A percentile compares a stretch with the other conserved stretches of the same genome.
These are phyloP conservation scores for Fusarium buharicum DNA, from an alignment of 2,329 filamentous ascomycete species.

Conservation along the genomic window DNA sequence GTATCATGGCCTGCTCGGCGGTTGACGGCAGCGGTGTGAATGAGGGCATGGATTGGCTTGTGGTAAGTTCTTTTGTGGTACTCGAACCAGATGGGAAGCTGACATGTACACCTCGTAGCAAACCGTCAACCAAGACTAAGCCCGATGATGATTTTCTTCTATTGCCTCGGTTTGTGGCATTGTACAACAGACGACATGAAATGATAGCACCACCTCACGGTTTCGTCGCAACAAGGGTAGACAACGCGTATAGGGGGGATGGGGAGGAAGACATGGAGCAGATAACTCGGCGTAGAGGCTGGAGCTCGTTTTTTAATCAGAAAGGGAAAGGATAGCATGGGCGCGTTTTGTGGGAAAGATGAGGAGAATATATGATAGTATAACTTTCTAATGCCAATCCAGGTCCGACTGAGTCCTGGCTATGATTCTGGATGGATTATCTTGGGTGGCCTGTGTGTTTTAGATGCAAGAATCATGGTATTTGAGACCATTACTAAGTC, in stretches of 20 bases:
- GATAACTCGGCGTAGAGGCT: constrained; percentile 35
- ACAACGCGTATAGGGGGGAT: constrained; percentile 40
- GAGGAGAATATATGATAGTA: constrained; percentile 39
- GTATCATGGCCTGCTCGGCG: constrained; percentile 96
- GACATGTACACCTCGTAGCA: constrained; percentile 41
- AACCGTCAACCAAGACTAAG: constrained; percentile 52
- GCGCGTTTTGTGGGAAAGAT: constrained; percentile 11
- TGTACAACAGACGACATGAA: constrained; percentile 50
- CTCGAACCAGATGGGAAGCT: background rate
- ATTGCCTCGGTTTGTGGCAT: constrained; percentile 35
- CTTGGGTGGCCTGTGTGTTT: background rate
- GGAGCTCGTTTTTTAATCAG: constrained; percentile 4
- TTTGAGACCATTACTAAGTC: background rate
- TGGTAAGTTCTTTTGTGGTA: constrained; percentile 65
- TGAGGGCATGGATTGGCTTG: constrained; percentile 99
- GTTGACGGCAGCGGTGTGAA: constrained; percentile 94
- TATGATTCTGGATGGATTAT: constrained; percentile 39
- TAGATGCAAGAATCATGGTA: background rate
- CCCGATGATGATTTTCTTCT: constrained; percentile 31
- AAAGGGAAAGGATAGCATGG: constrained; percentile 12
- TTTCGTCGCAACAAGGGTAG: constrained; percentile 45
- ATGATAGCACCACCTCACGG: constrained; percentile 46
- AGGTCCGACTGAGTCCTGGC: constrained; percentile 35
- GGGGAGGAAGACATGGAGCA: constrained; percentile 20
- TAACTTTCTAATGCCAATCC: constrained; percentile 42